Base-by-base conservation (phyloP, 192 early-diverging fungal genomes). In the Umbelopsis isabellina region DNA sequence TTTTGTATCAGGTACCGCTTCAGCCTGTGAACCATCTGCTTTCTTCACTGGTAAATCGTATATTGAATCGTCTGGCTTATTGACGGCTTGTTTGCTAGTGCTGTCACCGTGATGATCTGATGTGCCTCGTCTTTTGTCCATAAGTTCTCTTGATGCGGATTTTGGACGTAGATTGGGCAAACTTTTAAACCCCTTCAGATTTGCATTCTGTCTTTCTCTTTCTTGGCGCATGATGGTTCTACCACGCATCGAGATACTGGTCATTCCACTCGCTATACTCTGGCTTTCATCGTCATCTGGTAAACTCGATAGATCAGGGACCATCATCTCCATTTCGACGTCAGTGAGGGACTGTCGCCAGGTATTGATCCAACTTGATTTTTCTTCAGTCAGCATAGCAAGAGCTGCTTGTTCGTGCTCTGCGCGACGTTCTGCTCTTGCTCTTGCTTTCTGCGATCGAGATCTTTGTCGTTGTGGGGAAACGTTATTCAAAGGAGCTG, bases 301-400 rank as follows among this genome's bases (percentile, higher is more conserved):
- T 35, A 61, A 61, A 25, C 55, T 61, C 4, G 55, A 35, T 16
- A 61, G 33, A 35, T 61, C 55, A 61, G 55, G 55, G 12, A 61
- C 55, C 55, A 61, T 30, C 55, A 61, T 61, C 18, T 61, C 55
- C 55, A 61, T 61, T 35, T 61, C 55, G 13, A 61, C 55, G 55
- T 61, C 55, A 7, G 55, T 61, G 4, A 61, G 25, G 6, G 55
- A 61, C 16, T 61, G 55, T 35, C 55, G 5, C 55, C 55, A 61
- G 11, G 55, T 61, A 61, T 61, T 61, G 30, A 61, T 61, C 55
- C 55, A 61, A 15, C 33, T 30, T 18, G 55, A 61, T 35, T 61
- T 61, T 18, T 61, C 55, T 5, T 61, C 55, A 22, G 55, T 61
- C 12, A 61, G 33, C 25, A 61, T 3, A 16, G 25, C 25, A 3